A percentile compares a stretch with the other conserved stretches of the same genome.
phyloP scores from a whole-genome alignment of 2,329 filamentous ascomycete genomes.

The Sporothrix humicola region DNA sequence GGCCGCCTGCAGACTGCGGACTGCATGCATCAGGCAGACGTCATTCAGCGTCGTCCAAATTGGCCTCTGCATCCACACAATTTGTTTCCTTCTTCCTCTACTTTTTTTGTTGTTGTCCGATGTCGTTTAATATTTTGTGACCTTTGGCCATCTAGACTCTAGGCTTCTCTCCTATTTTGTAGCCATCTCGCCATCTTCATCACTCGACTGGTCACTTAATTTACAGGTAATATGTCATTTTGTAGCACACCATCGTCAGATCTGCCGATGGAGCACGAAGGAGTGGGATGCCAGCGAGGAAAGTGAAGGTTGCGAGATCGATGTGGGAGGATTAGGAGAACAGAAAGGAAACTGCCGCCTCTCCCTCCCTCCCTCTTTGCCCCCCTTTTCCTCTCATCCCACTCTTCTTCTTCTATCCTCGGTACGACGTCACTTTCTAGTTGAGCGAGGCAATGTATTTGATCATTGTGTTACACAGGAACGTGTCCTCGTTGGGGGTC shows the following conservation, averaged over 20 bases:
- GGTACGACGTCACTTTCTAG: neutral
- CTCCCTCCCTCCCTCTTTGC: too few species aligned
- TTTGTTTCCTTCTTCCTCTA: neutral
- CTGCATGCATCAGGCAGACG: constrained; percentile 17
- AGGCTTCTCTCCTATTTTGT: neutral
- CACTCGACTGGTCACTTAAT: neutral
- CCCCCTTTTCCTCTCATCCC: too few species aligned
- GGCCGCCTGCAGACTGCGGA: neutral
- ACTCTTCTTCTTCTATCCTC: neutral
- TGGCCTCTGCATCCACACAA: too few species aligned
- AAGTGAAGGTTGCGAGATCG: too few species aligned
- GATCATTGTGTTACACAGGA: neutral
- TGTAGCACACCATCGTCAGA: constrained; percentile 18
- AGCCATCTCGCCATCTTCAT: neutral
- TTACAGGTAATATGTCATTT: constrained; percentile 9
- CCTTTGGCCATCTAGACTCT: neutral
- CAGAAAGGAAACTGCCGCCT: neutral
- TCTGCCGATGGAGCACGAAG: neutral
- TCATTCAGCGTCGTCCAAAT: neutral
- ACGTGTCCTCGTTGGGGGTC: neutral
- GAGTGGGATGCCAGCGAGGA: neutral
- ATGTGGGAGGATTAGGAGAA: neutral
- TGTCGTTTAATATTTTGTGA: neutral
- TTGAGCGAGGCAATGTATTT: neutral
- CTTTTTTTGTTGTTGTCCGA: neutral